phyloP scores from a whole-genome alignment of 495 filamentous ascomycete genomes.

The Cercophora sp. region DNA sequence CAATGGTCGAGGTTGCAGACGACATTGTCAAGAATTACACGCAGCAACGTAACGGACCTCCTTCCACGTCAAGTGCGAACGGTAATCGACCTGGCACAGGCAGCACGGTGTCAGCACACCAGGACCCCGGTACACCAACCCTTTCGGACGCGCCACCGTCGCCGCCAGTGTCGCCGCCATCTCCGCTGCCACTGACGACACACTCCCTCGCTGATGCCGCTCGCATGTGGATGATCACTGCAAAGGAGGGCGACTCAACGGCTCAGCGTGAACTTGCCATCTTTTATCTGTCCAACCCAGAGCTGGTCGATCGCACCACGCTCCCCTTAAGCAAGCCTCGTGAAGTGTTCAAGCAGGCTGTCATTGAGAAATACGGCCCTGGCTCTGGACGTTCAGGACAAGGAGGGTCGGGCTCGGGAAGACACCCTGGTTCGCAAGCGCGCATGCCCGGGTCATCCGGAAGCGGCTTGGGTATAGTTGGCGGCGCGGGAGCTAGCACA shows the following conservation, averaged over 20 bases:
- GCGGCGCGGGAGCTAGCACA: slow-evolving; percentile 16
- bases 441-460: slow-evolving; percentile 15
- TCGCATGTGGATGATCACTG: slow-evolving; percentile 88
- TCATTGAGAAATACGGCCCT: slow-evolving; percentile 68
- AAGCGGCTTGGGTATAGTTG: slow-evolving; percentile 12
- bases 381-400: slow-evolving; percentile 16
- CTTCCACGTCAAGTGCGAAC: slow-evolving; percentile 14
- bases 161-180: slow-evolving; percentile 25
- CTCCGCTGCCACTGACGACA: slow-evolving; percentile 40
- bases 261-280: slow-evolving; percentile 95
- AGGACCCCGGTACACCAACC: slow-evolving; percentile 14
- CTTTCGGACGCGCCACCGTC: slow-evolving; percentile 18
- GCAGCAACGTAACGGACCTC: slow-evolving; percentile 33
- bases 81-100: slow-evolving; percentile 22
- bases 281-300: slow-evolving; percentile 89
- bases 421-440: slow-evolving; percentile 11
- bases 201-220: slow-evolving; percentile 82
- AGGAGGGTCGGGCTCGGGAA: slow-evolving; percentile 22
- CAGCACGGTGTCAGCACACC: slow-evolving; percentile 17
- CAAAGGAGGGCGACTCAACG: slow-evolving; percentile 85
- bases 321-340: slow-evolving; percentile 78
- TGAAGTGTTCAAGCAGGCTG: slow-evolving; percentile 87
- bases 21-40: slow-evolving; percentile 63
- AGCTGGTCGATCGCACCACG: slow-evolving; percentile 78
- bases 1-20: slow-evolving; percentile 84